Evolutionary conservation across 805 yeast genomes (phyloP).

Genomic region (Citeromyces matritensis): DNA sequence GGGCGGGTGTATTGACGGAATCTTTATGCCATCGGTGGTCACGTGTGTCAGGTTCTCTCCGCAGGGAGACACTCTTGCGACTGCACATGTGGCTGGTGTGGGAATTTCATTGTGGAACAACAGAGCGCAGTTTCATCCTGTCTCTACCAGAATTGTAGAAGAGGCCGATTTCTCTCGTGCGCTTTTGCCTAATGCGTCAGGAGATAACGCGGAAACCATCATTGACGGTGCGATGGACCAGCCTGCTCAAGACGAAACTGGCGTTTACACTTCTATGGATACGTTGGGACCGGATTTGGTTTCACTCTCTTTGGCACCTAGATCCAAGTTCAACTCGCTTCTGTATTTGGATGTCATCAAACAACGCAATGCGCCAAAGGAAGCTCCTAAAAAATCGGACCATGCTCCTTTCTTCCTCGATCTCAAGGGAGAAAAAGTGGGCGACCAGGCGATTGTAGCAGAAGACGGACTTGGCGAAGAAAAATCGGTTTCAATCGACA

Average conservation of each 20-base stretch:
- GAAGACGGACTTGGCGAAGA: slow-evolving; percentile 16
- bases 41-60: slow-evolving; percentile 74
- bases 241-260: slow-evolving; percentile 16
- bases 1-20: slow-evolving; percentile 93
- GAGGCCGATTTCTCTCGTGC: slow-evolving; percentile 57
- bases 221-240: slow-evolving; percentile 65
- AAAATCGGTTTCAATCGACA: slow-evolving; percentile 14
- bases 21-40: slow-evolving; percentile 62
- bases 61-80: slow-evolving; percentile 79
- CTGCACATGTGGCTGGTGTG: slow-evolving; percentile 79
- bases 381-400: slow-evolving; percentile 75
- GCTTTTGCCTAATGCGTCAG: slow-evolving; percentile 61
- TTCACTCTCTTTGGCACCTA: slow-evolving; percentile 67
- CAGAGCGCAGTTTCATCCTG: slow-evolving; percentile 65
- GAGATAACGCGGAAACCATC: slow-evolving; percentile 58
- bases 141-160: slow-evolving; percentile 61
- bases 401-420: slow-evolving; percentile 70
- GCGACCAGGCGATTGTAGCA: slow-evolving; percentile 46
- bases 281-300: slow-evolving; percentile 51
- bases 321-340: slow-evolving; percentile 65
- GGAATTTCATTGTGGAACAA: slow-evolving; percentile 93
- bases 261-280: slow-evolving; percentile 33
- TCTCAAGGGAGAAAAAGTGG: slow-evolving; percentile 49
- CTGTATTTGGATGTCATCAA: slow-evolving; percentile 73
- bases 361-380: slow-evolving; percentile 78